Base-by-base conservation (phyloP, 164 flowering plant genomes). In the Nymphaea colorata region DNA sequence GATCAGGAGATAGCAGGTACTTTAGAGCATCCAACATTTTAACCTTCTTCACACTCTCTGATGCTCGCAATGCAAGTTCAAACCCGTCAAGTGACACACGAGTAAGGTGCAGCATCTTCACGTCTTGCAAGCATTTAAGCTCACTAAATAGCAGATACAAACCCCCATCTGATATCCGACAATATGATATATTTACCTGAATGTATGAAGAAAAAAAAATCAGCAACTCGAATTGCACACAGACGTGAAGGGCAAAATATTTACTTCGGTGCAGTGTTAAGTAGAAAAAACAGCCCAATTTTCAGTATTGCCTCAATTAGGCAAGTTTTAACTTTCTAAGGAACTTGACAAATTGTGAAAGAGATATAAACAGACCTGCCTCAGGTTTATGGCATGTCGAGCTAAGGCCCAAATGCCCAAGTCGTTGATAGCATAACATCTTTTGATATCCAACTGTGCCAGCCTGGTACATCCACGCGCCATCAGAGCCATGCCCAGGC, bases 161-260 rank as follows among this genome's bases (percentile, higher is more conserved):
- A 4, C 79, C 86, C 72, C 75, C 74, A 68, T 86, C 85, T 0
- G 90, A 79, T 47, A 87, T 64, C 2, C 71, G 68, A 66, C 92
- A 89, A 61, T 79, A 63, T 72, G 90, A 77, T 45, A 87, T 36
- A 74, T 87, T 89, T 73, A 89, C 76, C 92, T 89, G 90, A 75
- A 64, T 7, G 18, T 3, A 62, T 14, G 6, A 15, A 41, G 59
- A 59, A 42, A 59, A 42, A 59, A 18, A 51, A 15, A 8, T 51
- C 14, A 51, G 57, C 14, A 15, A 51, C 14, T 8, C 14, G 57
- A 51, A 15, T 51, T 51, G 14, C 14, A 51, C 15, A 51, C 12
- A 47, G 12, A 47, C 2, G 7, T 15, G 14, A 51, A 51, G 57
- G 8, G 57, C 57, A 8, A 51, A 51, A 51, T 8, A 51, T 10